Evolutionary conservation across 2,329 filamentous ascomycete species (phyloP).

Genomic region (Beauveria scarabaeidicola): DNA sequence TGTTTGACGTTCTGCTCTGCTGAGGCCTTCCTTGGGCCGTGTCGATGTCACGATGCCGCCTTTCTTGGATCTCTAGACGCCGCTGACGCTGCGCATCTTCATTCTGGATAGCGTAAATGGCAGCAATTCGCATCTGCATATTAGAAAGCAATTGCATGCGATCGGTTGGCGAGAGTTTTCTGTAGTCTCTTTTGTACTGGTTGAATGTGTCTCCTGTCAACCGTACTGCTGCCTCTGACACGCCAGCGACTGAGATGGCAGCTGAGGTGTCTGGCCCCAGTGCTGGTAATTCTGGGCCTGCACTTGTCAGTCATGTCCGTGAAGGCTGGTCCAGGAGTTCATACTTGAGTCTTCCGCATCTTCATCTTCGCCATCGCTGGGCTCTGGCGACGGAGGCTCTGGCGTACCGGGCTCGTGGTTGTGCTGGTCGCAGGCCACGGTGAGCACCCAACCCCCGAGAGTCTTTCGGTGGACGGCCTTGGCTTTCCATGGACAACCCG

Average conservation of each 20-base stretch:
- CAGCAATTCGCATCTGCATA: slow-evolving; percentile 33
- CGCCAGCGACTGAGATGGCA: slow-evolving; percentile 31
- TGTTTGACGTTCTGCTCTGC: slow-evolving; percentile 17
- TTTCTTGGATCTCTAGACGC: slow-evolving; percentile 30
- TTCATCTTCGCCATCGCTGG: slow-evolving; percentile 26
- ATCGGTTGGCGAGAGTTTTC: slow-evolving; percentile 33
- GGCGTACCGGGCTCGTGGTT: slow-evolving; percentile 37
- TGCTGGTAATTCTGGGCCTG: slow-evolving; percentile 10
- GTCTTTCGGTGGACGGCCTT: slow-evolving; percentile 36
- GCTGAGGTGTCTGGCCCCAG: slow-evolving; percentile 14
- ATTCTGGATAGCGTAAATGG: slow-evolving; percentile 37
- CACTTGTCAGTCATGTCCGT: slow-evolving; percentile 1
- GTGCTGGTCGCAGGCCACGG: slow-evolving; percentile 34
- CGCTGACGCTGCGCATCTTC: slow-evolving; percentile 33
- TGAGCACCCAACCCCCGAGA: slow-evolving; percentile 36
- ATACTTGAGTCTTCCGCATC: slow-evolving; percentile 20
- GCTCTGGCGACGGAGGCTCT: slow-evolving; percentile 29
- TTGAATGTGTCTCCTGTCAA: slow-evolving; percentile 36
- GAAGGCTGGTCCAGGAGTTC: not conserved
- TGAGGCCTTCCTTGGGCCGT: slow-evolving; percentile 21
- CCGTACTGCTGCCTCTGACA: slow-evolving; percentile 29
- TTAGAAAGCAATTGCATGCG: slow-evolving; percentile 31
- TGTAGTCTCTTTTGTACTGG: slow-evolving; percentile 35
- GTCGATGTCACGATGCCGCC: slow-evolving; percentile 30
- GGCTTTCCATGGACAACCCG: slow-evolving; percentile 37